Base-by-base conservation (phyloP, 768 basidiomycete species). In the Amanita molliuscula region DNA sequence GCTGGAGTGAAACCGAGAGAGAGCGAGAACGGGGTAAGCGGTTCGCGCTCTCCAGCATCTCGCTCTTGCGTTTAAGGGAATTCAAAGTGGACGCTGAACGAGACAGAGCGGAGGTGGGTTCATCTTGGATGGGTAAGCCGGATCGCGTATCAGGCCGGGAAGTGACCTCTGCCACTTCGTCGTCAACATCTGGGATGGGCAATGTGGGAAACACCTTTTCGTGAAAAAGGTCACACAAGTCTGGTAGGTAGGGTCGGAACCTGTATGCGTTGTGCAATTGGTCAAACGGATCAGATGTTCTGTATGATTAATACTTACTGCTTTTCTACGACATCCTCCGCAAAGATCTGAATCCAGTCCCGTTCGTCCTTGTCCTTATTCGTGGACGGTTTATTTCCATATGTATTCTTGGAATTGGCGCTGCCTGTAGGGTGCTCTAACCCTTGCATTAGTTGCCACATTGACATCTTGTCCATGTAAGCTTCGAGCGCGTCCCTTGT, bases 301-400 rank as follows among this genome's bases (percentile, higher is more conserved):
- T 34, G 34, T 21, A 31, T 18, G 16, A 37, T n/a, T 3, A 9
- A 1, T 21, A 67, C 79, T 47, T 57, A 87, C 86, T 74, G 68
- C 35, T 67, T 73, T 54, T 86, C 82, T 13, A 89, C 78, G 42
- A 84, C 58, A 21, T 80, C 76, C 57, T 82, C 77, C 43, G 73
- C 82, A 58, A 89, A 89, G 1, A 60, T 53, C 60, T 89, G 88
- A 66, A 78, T 80, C 87, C 88, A 89, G 56, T 91, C 87, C 2
- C 69, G 67, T 3, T 47, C 35, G 33, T 72, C 67, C 16, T 70
- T 59, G 6, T 55, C 56, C 10, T 56, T 54, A 23, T 38, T 36
- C 44, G 52, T 52, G 54, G 47, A 57, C 43, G 38, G 44, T 37
- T 51, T 21, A 13, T 21, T 47, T 2, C 35, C 35, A 25, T 16